phyloP scores from a whole-genome alignment of 1,139 yeast species.

The Casaregolazyma suthepensis region DNA sequence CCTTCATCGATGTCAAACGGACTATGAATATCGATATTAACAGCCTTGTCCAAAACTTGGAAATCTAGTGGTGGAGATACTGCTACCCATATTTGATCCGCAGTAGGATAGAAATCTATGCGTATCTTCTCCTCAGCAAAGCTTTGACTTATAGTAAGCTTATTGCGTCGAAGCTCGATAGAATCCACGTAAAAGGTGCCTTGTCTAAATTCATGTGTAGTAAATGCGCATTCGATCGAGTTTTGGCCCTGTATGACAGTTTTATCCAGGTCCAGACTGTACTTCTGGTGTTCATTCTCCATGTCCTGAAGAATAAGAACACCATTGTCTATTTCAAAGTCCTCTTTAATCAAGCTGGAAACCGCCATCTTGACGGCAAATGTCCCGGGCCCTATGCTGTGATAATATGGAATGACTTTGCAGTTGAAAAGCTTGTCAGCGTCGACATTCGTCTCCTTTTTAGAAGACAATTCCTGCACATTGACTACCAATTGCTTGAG shows the following conservation, averaged over 20 bases:
- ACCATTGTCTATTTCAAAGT: slow-evolving; percentile 17
- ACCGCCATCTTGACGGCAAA: slow-evolving; percentile 4
- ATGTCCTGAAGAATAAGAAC: slow-evolving; percentile 11
- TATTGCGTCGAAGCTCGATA: slow-evolving; percentile 22
- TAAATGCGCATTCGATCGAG: slow-evolving; percentile 16
- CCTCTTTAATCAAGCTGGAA: slow-evolving; percentile 7
- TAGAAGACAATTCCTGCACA: slow-evolving; percentile 16
- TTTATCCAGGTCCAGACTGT: neutral
- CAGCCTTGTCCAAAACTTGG: slow-evolving; percentile 19
- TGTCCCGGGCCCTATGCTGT: slow-evolving; percentile 6
- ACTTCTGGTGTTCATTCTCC: slow-evolving; percentile 2
- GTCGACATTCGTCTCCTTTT: slow-evolving; percentile 10
- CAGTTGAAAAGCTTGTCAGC: slow-evolving; percentile 18
- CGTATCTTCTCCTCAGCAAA: slow-evolving; percentile 16
- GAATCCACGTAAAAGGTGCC: slow-evolving; percentile 26
- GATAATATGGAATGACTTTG: slow-evolving; percentile 18
- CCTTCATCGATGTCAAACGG: slow-evolving; percentile 13
- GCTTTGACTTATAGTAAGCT: slow-evolving; percentile 23
- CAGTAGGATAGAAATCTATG: slow-evolving; percentile 21
- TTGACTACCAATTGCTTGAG: slow-evolving; percentile 16
- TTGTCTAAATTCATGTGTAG: slow-evolving; percentile 20
- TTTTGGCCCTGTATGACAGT: slow-evolving; percentile 2
- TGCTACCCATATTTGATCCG: slow-evolving; percentile 20
- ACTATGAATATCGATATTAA: slow-evolving; percentile 18
- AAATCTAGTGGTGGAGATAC: slow-evolving; percentile 16